Percentiles rank a stretch among this genome's conserved stretches.
Evolutionary conservation across 352 stramenopile genomes (phyloP).

Genomic region (Globisporangium cederbergense): DNA sequence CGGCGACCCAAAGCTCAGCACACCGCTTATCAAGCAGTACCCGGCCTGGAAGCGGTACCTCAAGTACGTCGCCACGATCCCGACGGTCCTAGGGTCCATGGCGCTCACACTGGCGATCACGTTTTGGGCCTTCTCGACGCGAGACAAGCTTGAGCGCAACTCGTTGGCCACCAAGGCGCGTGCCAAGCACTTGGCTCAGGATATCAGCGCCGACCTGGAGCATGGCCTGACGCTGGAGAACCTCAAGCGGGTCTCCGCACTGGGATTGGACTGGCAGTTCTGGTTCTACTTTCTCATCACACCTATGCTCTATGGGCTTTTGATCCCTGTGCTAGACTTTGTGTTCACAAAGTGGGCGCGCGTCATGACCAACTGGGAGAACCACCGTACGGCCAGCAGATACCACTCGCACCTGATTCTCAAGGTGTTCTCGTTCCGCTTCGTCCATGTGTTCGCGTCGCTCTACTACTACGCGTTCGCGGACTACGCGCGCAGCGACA

Average conservation of each 20-base stretch:
- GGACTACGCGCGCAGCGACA: conserved; percentile 25
- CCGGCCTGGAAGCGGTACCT: conserved; percentile 63
- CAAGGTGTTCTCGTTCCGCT: conserved; percentile 98
- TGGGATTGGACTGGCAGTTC: conserved; percentile 76
- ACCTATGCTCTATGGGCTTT: conserved; percentile 79
- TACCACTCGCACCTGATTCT: conserved; percentile 94
- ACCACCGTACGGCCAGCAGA: conserved; percentile 83
- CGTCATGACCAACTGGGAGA: conserved; percentile 93
- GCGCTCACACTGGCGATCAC: conserved; percentile 49
- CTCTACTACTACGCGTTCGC: conserved; percentile 96
- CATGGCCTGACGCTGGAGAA: conserved; percentile 61
- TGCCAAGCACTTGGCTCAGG: conserved; percentile 40
- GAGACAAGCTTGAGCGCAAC: conserved; percentile 65
- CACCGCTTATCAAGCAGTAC: conserved; percentile 42
- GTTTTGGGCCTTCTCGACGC: conserved; percentile 70
- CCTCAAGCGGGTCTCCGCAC: conserved; percentile 37
- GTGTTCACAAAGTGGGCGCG: conserved; percentile 85
- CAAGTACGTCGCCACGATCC: conserved; percentile 76
- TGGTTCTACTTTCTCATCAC: conserved; percentile 86
- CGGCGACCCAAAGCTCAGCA: conserved; percentile 40
- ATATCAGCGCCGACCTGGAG: conserved; percentile 36
- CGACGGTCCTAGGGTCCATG: conserved; percentile 59
- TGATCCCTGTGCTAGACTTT: conserved; percentile 78
- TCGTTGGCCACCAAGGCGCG: conserved; percentile 41
- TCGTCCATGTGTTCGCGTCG: conserved; percentile 95